Percentiles rank a stretch among this genome's conserved stretches.
These are phyloP conservation scores for Aspergillus awamori DNA, from an alignment of 2,329 filamentous ascomycete species.

Conservation along the genomic window DNA sequence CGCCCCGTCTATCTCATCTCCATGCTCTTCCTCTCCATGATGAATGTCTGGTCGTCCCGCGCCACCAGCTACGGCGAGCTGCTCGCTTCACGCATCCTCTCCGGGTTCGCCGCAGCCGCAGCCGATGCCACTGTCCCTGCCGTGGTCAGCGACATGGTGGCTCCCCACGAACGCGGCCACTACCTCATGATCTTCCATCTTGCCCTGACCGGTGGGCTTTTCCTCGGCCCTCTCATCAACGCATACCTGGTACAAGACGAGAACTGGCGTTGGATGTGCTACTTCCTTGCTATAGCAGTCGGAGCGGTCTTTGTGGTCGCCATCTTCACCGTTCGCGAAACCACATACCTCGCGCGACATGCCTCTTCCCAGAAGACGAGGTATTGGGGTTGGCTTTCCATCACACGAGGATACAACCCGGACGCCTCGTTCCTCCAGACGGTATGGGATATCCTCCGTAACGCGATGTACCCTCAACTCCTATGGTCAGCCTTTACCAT, in stretches of 20 bases:
- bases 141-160: conserved; percentile 42
- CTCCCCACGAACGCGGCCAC: conserved; percentile 37
- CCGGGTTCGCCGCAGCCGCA: conserved; percentile 33
- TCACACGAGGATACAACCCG: conserved; percentile 25
- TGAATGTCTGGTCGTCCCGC: conserved; percentile 40
- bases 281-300: conserved; percentile 28
- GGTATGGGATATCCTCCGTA: conserved; percentile 26
- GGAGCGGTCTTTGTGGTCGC: conserved; percentile 21
- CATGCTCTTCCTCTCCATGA: conserved; percentile 34
- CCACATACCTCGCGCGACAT: conserved; percentile 20
- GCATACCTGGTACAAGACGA: conserved; percentile 29
- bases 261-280: conserved; percentile 33
- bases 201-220: conserved; percentile 40
- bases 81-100: conserved; percentile 32
- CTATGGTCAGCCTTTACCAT: conserved; percentile 32
- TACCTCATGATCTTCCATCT: conserved; percentile 45
- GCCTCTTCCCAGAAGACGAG: conserved; percentile 12
- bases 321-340: conserved; percentile 30
- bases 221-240: conserved; percentile 41
- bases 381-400: conserved; percentile 26
- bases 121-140: conserved; percentile 42
- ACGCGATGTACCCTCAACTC: conserved; percentile 30
- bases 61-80: conserved; percentile 31
- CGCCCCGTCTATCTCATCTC: conserved; percentile 42
- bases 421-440: conserved; percentile 30